Conservation (phyloP, 352 stramenopile species). For the Globisporangium iwayamae region DNA sequence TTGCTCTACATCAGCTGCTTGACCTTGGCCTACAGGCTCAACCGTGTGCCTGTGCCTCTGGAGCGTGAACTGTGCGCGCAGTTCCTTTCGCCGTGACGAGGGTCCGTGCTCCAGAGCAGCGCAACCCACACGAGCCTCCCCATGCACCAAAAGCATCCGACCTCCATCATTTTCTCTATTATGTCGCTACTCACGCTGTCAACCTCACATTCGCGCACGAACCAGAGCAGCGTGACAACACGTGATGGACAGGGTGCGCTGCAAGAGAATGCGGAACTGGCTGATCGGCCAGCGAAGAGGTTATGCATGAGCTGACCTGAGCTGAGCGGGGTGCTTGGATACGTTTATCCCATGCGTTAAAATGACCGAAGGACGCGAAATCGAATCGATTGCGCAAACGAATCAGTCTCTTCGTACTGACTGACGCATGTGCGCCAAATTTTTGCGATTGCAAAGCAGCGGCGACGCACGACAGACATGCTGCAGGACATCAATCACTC, state of each 20-base stretch:
- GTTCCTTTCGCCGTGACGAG: too few species aligned
- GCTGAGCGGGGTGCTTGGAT: not conserved
- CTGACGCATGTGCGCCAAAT: not conserved
- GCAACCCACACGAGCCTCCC: too few species aligned
- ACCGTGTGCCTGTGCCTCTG: too few species aligned
- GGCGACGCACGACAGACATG: not conserved
- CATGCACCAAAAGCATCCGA: too few species aligned
- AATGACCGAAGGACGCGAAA: not conserved
- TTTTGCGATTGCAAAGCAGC: conserved; percentile 1
- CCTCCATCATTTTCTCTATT: not conserved
- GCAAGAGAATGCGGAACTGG: not conserved
- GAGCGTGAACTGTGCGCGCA: too few species aligned
- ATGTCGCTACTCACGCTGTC: not conserved
- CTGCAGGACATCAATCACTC: not conserved
- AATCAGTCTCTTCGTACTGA: too few species aligned
- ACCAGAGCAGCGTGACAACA: not conserved
- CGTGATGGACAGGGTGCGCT: not conserved
- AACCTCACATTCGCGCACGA: not conserved
- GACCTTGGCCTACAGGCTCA: too few species aligned
- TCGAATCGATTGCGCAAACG: conserved; percentile 3
- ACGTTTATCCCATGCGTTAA: not conserved
- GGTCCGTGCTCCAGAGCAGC: too few species aligned
- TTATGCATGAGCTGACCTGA: not conserved
- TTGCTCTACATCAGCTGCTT: too few species aligned
- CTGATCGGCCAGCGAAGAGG: not conserved